Conservation (phyloP, 345 rosid genomes). For the Salix brachista region DNA sequence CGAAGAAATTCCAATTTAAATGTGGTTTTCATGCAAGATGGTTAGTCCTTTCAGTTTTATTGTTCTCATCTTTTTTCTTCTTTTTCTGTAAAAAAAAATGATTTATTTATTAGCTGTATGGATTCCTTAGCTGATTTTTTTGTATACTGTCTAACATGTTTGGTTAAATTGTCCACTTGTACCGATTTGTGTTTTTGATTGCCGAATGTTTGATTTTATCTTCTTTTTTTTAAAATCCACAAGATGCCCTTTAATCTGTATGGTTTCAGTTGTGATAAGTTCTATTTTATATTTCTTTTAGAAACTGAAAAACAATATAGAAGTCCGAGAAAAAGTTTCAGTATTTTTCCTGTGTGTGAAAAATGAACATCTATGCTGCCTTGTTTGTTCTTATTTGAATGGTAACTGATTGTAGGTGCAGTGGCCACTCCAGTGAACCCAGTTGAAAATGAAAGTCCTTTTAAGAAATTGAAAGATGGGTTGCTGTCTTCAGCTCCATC, state of each 20-base stretch:
- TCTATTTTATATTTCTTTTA: not conserved
- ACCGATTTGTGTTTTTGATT: not conserved
- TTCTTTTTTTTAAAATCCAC: not conserved
- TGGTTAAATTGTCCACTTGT: not conserved
- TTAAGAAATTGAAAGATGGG: constrained; percentile 44
- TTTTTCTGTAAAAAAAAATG: not conserved
- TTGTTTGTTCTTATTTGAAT: not conserved
- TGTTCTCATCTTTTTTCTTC: constrained; percentile 28
- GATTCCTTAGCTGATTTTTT: not conserved
- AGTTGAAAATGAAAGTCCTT: constrained; percentile 36
- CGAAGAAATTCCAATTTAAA: constrained; percentile 30
- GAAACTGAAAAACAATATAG: not conserved
- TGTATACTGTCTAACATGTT: not conserved
- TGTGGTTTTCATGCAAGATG: constrained; percentile 42
- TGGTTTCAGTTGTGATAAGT: not conserved
- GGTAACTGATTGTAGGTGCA: constrained; percentile 44
- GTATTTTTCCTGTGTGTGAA: not conserved
- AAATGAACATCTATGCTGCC: not conserved
- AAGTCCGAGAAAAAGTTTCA: not conserved
- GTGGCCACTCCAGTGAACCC: constrained; percentile 44
- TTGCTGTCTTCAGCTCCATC: constrained; percentile 37
- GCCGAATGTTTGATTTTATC: not conserved
- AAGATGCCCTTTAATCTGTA: not conserved
- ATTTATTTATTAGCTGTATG: not conserved
- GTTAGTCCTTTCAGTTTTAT: constrained; percentile 14